A percentile compares a stretch with the other conserved stretches of the same genome.
These are phyloP conservation scores for Psilocybe subaeruginosa DNA, from an alignment of 768 basidiomycete genomes.

Conservation along the genomic window DNA sequence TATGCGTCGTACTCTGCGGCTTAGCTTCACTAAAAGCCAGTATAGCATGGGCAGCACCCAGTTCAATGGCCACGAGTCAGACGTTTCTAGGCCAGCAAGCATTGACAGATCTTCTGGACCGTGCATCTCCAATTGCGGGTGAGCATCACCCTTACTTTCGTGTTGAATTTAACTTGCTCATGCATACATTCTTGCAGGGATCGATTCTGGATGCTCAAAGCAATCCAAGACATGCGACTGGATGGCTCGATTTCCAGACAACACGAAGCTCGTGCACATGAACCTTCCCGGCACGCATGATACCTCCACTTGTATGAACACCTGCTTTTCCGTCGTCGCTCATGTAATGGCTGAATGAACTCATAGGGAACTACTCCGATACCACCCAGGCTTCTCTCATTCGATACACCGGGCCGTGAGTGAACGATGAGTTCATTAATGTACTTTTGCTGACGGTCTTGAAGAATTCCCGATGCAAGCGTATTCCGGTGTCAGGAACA, in stretches of 20 bases:
- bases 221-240: slow-evolving; percentile 41
- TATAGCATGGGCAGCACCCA: background rate
- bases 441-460: background rate
- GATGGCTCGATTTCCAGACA: slow-evolving; percentile 48
- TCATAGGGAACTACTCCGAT: slow-evolving; percentile 46
- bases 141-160: background rate
- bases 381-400: slow-evolving; percentile 42
- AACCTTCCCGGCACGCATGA: slow-evolving; percentile 59
- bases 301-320: slow-evolving; percentile 42
- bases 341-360: background rate
- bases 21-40: background rate
- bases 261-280: slow-evolving; percentile 46
- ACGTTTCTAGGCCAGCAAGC: slow-evolving; percentile 21
- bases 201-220: slow-evolving; percentile 36
- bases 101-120: slow-evolving; percentile 24
- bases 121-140: slow-evolving; percentile 30
- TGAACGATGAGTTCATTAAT: background rate
- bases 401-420: slow-evolving; percentile 48
- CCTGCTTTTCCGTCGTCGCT: background rate
- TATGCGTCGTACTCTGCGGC: background rate
- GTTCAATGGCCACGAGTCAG: slow-evolving; percentile 5
- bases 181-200: slow-evolving; percentile 25
- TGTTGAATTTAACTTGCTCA: background rate
- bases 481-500: slow-evolving; percentile 47
- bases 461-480: slow-evolving; percentile 35